Conservation (phyloP, 306 rosid genomes). For the Quercus bicolor region DNA sequence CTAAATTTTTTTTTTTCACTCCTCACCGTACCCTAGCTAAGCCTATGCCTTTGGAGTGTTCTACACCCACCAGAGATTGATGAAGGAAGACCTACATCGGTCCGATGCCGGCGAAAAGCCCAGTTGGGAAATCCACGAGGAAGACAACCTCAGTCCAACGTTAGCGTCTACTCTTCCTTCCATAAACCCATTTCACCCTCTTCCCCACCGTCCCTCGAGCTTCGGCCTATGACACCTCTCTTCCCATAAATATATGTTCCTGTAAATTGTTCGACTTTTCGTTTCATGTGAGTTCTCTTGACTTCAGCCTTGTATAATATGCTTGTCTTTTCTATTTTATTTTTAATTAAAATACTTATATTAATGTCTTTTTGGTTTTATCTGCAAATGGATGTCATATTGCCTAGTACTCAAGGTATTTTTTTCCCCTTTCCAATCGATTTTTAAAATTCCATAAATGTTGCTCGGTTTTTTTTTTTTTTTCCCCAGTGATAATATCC, state of each 20-base stretch:
- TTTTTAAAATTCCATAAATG: not conserved
- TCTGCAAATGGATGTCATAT: constrained; percentile 8
- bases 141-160: no score
- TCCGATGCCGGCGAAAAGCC: no score
- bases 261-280: not conserved
- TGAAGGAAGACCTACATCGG: no score
- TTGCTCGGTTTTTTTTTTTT: not conserved
- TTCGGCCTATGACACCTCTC: no score
- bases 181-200: no score
- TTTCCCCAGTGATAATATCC: not conserved
- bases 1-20: no score
- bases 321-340: not conserved
- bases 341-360: not conserved
- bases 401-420: constrained; percentile 36
- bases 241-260: not conserved
- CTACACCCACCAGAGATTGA: no score
- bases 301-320: not conserved
- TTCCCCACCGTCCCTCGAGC: no score
- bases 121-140: no score
- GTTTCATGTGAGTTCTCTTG: not conserved
- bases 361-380: constrained; percentile 12
- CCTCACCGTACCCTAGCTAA: no score
- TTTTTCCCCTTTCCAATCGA: not conserved
- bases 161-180: no score
- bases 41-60: no score